Percentiles rank a stretch among this genome's conserved stretches.
Conservation (phyloP, 768 basidiomycete species). For the Tricholoma sp. region DNA sequence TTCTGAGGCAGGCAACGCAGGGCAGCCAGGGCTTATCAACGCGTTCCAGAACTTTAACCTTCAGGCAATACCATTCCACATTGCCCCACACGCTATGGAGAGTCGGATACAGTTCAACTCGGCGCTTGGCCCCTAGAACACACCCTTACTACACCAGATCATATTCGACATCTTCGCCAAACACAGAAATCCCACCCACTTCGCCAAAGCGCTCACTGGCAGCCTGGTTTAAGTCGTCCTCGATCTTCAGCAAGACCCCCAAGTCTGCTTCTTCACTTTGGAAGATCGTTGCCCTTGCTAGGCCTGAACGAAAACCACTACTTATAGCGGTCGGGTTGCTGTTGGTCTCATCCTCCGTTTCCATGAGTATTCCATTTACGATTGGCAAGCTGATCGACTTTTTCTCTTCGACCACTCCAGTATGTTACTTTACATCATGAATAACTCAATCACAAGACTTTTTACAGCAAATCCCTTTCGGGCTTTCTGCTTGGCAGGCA, state of each 20-base stretch:
- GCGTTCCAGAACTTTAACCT: background rate
- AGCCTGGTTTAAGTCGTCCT: slow-evolving; percentile 8
- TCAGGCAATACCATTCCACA: background rate
- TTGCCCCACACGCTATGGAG: background rate
- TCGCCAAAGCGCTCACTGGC: background rate
- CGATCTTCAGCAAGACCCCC: slow-evolving; percentile 29
- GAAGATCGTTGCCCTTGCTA: slow-evolving; percentile 75
- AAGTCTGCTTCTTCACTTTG: slow-evolving; percentile 57
- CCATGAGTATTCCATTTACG: slow-evolving; percentile 90
- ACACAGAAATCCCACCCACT: background rate
- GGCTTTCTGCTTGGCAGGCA: slow-evolving; percentile 75
- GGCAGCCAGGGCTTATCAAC: too few relatives aligned
- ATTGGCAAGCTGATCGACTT: slow-evolving; percentile 94
- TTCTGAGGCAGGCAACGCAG: background rate
- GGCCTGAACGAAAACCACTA: slow-evolving; percentile 76
- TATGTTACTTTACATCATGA: slow-evolving; percentile 29
- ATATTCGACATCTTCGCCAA: background rate
- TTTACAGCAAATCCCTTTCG: slow-evolving; percentile 71
- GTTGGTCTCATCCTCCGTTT: slow-evolving; percentile 83
- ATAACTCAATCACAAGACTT: background rate
- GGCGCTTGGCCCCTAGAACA: background rate
- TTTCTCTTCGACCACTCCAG: slow-evolving; percentile 71
- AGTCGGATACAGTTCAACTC: background rate
- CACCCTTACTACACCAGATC: background rate
- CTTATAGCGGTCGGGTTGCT: slow-evolving; percentile 73